These are phyloP conservation scores for Samsoniella hepiali DNA, from an alignment of 2,329 filamentous ascomycete genomes.

Conservation along the genomic window DNA sequence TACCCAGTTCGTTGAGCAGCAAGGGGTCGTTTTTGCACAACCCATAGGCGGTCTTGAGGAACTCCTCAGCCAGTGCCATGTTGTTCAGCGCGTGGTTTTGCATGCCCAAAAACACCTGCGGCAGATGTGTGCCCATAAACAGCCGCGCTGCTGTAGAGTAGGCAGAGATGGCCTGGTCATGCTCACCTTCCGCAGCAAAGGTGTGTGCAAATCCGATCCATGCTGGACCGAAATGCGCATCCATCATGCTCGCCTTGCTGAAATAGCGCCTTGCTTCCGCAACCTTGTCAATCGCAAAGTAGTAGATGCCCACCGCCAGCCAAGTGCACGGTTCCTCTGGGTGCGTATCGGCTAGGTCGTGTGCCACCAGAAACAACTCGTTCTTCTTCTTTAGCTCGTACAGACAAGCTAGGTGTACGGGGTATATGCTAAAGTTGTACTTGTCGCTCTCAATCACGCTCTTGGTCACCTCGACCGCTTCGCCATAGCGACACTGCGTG, in stretches of 20 bases:
- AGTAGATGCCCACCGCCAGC: constrained; percentile 93
- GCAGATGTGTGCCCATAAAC: constrained; percentile 95
- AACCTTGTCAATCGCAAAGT: constrained; percentile 83
- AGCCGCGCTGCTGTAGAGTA: constrained; percentile 93
- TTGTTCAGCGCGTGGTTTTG: constrained; percentile 97
- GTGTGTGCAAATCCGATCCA: constrained; percentile 99
- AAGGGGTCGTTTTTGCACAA: constrained; percentile 83
- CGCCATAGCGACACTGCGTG: constrained; percentile 89
- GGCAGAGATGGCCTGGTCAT: constrained; percentile 96
- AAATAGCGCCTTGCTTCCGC: constrained; percentile 94
- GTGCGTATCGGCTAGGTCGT: constrained; percentile 87
- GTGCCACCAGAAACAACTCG: constrained; percentile 83
- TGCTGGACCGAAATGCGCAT: constrained; percentile 92
- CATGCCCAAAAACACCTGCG: constrained; percentile 95
- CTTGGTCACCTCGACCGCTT: constrained; percentile 80
- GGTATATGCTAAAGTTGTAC: constrained; percentile 85
- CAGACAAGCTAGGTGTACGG: constrained; percentile 85
- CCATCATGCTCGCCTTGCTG: constrained; percentile 95
- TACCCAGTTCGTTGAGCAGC: constrained; percentile 90
- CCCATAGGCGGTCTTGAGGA: constrained; percentile 82
- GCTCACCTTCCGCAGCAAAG: constrained; percentile 94
- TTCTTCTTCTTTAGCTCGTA: constrained; percentile 86
- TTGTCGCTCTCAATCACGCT: constrained; percentile 78
- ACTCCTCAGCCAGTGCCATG: constrained; percentile 89
- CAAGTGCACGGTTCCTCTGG: constrained; percentile 89